Evolutionary conservation across 352 stramenopile genomes (phyloP).

Genomic region (Pythium chondricola): DNA sequence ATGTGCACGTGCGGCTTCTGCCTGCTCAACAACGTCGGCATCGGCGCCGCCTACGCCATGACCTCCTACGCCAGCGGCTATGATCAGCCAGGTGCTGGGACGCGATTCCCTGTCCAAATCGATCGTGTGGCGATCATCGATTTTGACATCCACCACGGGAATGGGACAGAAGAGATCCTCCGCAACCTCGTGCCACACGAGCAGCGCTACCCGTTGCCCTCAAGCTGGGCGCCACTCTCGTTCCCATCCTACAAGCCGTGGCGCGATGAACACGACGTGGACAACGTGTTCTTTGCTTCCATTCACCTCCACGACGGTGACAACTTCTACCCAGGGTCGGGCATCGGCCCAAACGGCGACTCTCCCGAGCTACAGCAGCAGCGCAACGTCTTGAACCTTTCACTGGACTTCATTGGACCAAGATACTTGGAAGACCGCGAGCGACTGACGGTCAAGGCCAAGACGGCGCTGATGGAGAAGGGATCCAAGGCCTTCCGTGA

Average conservation of each 20-base stretch:
- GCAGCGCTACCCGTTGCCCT: slow-evolving; percentile 54
- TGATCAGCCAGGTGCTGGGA: slow-evolving; percentile 15
- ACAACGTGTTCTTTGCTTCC: slow-evolving; percentile 63
- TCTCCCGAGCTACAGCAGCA: slow-evolving; percentile 37
- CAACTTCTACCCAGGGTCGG: slow-evolving; percentile 61
- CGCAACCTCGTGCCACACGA: slow-evolving; percentile 53
- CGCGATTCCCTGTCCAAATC: slow-evolving; percentile 18
- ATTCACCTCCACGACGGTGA: slow-evolving; percentile 59
- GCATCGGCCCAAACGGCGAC: slow-evolving; percentile 36
- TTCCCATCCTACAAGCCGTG: slow-evolving; percentile 66
- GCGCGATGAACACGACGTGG: slow-evolving; percentile 50
- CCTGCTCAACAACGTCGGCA: slow-evolving; percentile 65
- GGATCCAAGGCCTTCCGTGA: slow-evolving; percentile 41
- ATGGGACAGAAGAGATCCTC: slow-evolving; percentile 61
- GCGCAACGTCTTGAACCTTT: slow-evolving; percentile 52
- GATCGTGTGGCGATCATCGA: slow-evolving; percentile 54
- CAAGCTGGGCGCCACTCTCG: slow-evolving; percentile 49
- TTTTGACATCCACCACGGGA: slow-evolving; percentile 67
- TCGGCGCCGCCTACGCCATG: slow-evolving; percentile 53
- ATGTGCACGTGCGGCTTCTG: slow-evolving; percentile 66
- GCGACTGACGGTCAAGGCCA: slow-evolving; percentile 48
- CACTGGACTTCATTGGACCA: slow-evolving; percentile 39
- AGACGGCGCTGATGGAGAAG: slow-evolving; percentile 40
- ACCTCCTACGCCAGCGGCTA: slow-evolving; percentile 37
- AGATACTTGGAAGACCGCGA: slow-evolving; percentile 52